Evolutionary conservation across 176 grass and related monocot species (phyloP), one percentile per base, ranked within the genome.

Genomic region (Oryza glumipatula): DNA sequence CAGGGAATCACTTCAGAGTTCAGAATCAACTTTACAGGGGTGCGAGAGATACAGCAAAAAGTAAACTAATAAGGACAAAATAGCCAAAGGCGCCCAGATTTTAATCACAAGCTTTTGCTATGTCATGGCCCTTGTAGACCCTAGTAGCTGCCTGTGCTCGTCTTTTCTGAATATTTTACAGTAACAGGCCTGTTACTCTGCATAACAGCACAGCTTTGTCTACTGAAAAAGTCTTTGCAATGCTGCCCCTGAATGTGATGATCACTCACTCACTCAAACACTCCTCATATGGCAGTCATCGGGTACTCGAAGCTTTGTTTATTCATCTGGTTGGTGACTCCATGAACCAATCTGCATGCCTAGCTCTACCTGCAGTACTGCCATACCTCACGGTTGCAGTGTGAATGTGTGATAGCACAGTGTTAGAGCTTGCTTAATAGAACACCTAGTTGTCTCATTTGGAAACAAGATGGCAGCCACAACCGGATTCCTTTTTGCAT

Each of bases 391-490:
- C 63, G 60, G 28, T 71, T 41, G 82, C 67, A 45, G 78, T 41
- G 78, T 32, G 30, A 32, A 32, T 32, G 30, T 32, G 30, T 82
- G 83, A 67, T 41, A 7, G 68, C 68, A 73, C 74, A 68, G 88
- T 83, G 68, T 61, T 48, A 78, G 78, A 86, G 79, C 78, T 35
- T 49, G 61, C 69, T 74, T 80, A 86, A 86, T 48, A 83, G 88
- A 77, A 51, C 61, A n/a, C 0, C 47, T 9, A 2, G 28, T 86
- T 86, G 79, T 86, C 88, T 86, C 88, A 79, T 83, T 82, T 79
- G 79, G 74, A 82, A 83, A 73, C 74, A 78, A 22, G 73, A 28
- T 39, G 77, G 79, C 38, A 68, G 36, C 70, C 16, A 23, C 63
- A 15, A 9, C 11, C 61, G 52, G 83, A 79, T 86, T 83, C 76